A percentile compares a stretch with the other conserved stretches of the same genome.
Evolutionary conservation across 2,329 filamentous ascomycete genomes (phyloP).

Genomic region (Cladosporium sp.): DNA sequence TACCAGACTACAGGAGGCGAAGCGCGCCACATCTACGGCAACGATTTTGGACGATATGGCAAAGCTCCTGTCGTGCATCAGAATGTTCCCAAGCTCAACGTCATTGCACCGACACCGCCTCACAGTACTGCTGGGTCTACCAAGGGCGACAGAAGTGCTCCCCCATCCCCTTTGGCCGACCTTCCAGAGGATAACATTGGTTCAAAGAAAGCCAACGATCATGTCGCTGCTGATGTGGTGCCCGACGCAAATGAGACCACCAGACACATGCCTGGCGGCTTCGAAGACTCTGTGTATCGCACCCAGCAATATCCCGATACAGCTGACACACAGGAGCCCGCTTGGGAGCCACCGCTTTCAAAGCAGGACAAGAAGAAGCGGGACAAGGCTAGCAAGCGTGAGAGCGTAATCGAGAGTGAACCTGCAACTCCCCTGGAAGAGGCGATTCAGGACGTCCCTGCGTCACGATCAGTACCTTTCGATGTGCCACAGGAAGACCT

Average conservation of each 20-base stretch:
- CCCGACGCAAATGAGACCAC: constrained; percentile 44
- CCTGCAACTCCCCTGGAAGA: constrained; percentile 16
- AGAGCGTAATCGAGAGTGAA: constrained; percentile 15
- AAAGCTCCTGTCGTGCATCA: constrained; percentile 1
- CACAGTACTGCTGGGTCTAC: constrained; percentile 45
- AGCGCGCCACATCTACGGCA: constrained; percentile 17
- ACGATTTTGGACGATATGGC: constrained; percentile 27
- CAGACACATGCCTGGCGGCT: constrained; percentile 63
- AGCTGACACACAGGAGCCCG: constrained; percentile 18
- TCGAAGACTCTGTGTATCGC: constrained; percentile 44
- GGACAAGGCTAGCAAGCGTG: constrained; percentile 20
- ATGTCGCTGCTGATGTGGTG: constrained; percentile 40
- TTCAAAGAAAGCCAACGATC: constrained; percentile 37
- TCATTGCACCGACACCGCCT: constrained; percentile 60
- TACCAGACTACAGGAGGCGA: constrained; percentile 43
- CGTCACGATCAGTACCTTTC: neutral
- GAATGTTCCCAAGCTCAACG: constrained; percentile 53
- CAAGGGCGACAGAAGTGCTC: constrained; percentile 36
- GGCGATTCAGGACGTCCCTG: neutral
- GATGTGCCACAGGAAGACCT: constrained; percentile 22
- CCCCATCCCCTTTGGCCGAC: constrained; percentile 28
- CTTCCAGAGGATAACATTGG: constrained; percentile 19
- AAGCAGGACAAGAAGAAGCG: constrained; percentile 38
- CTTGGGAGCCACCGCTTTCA: constrained; percentile 33
- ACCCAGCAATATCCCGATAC: constrained; percentile 20